These are phyloP conservation scores for Clarkia xantiana DNA, from an alignment of 345 rosid species.

Conservation along the genomic window DNA sequence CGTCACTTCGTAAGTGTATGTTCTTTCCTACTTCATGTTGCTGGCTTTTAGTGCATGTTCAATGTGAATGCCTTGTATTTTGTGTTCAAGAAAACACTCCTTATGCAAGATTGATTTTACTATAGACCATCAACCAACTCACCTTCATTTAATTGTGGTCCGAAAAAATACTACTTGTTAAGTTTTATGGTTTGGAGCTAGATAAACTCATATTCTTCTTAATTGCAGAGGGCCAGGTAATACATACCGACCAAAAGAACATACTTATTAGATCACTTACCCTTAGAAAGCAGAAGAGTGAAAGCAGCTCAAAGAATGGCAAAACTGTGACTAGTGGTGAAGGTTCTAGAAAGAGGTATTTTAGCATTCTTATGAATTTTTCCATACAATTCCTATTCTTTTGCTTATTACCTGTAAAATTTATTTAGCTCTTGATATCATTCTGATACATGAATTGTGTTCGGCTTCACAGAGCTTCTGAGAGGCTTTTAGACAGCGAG, in stretches of 20 bases:
- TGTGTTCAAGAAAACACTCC: too few relatives aligned
- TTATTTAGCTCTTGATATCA: not conserved
- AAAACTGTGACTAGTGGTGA: constrained; percentile 42
- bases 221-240: constrained; percentile 51
- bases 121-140: too few relatives aligned
- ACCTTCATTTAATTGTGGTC: too few relatives aligned
- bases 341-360: constrained; percentile 62
- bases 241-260: constrained; percentile 82
- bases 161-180: too few relatives aligned
- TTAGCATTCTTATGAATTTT: constrained; percentile 1
- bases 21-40: too few relatives aligned
- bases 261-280: constrained; percentile 80
- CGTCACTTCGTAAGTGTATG: too few relatives aligned
- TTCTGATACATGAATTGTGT: not conserved
- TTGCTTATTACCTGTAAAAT: too few relatives aligned
- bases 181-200: not conserved
- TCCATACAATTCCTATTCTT: too few relatives aligned
- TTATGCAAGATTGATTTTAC: too few relatives aligned
- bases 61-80: too few relatives aligned
- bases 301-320: constrained; percentile 40
- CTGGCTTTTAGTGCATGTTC: too few relatives aligned
- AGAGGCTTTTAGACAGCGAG: constrained; percentile 45
- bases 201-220: constrained; percentile 7
- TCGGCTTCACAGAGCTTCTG: constrained; percentile 41
- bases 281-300: constrained; percentile 54